Base-by-base conservation (phyloP, 805 yeast genomes). In the Candida glaebosa region DNA sequence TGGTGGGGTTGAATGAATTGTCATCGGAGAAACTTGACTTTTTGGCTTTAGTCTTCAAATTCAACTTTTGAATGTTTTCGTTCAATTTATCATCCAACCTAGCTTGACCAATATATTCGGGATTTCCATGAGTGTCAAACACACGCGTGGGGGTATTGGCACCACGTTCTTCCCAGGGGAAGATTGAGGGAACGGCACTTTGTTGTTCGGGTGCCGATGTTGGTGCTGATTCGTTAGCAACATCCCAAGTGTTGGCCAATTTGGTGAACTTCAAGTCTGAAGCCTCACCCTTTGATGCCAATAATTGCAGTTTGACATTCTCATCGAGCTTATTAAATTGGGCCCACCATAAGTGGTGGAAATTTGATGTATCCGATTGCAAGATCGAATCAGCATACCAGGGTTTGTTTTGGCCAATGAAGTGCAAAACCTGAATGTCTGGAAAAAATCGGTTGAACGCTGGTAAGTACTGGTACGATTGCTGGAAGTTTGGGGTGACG, bases 401-500 rank as follows among this genome's bases (percentile, higher is more conserved):
- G 1, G 70, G 70, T 44, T 64, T 64, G 12, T 46, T 34, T 6
- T 49, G 50, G 2, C 70, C 70, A 41, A 64, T 61, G 41, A 52
- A 64, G 45, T 64, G 70, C 20, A 64, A 44, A 20, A 62, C 49
- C 30, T 57, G 57, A 44, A 64, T 59, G 35, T 53, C 56, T 16
- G 54, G 43, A 17, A 53, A 48, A 42, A 61, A 64, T 35, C 63
- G 54, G 38, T 43, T 52, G 46, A 56, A 57, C 1, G 69, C 69
- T 5, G 69, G 68, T 20, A 51, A 46, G 47, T 58, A 62, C 47
- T 63, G 65, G 46, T 63, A 63, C 37, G 58, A 61, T 7, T 56
- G 43, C 15, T 58, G 52, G 33, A 47, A 45, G 30, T 47, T 47
- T 6, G 67, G 67, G 6, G 69, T 64, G n/a, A 64, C 63, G 44